Percentiles rank a stretch among this genome's conserved stretches.
These are phyloP conservation scores for Geranium brycei DNA, from an alignment of 345 rosid genomes.

Conservation along the genomic window DNA sequence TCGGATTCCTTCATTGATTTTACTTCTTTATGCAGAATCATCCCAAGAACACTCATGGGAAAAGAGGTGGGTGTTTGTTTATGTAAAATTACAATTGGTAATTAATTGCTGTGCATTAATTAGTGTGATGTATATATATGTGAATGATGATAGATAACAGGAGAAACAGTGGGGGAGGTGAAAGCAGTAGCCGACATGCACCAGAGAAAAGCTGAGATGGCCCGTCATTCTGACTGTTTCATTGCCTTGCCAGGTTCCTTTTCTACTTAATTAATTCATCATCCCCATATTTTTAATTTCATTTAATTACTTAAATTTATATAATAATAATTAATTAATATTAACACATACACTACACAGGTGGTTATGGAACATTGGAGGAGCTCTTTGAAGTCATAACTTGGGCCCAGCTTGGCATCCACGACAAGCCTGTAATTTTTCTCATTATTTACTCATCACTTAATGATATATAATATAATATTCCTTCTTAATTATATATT, in stretches of 20 bases:
- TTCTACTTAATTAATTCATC: neutral
- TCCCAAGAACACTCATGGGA: constrained; percentile 79
- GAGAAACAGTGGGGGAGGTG: constrained; percentile 49
- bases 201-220: constrained; percentile 41
- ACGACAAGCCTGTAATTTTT: constrained; percentile 31
- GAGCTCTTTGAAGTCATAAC: constrained; percentile 35
- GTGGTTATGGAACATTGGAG: constrained; percentile 41
- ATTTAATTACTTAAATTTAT: no score
- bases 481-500: no score
- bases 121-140: neutral
- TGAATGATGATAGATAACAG: constrained; percentile 33
- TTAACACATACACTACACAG: constrained; percentile 4
- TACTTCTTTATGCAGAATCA: constrained; percentile 34
- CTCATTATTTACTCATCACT: neutral
- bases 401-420: constrained; percentile 42
- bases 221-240: constrained; percentile 39
- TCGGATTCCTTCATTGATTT: neutral
- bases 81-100: no score
- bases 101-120: neutral
- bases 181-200: constrained; percentile 37
- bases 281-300: no score
- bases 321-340: no score
- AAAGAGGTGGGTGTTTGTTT: constrained; percentile 44
- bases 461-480: no score
- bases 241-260: constrained; percentile 32